Percentiles rank a stretch among this genome's conserved stretches.
Evolutionary conservation across 108 stramenopile species (phyloP).

Genomic region (Epithemia pelagica): DNA sequence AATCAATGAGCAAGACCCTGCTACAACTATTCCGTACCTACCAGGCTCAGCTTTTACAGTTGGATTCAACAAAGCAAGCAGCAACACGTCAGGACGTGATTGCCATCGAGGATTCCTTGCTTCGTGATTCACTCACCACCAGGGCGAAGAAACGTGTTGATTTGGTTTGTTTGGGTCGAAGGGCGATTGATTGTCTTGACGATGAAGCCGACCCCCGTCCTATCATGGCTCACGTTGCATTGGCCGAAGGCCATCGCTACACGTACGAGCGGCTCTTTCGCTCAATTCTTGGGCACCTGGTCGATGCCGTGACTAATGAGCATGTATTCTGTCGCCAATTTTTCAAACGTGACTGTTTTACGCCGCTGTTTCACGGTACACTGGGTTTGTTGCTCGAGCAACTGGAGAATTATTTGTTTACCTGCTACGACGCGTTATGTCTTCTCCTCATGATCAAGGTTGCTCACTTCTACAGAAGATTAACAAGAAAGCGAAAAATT

Average conservation of each 20-base stretch:
- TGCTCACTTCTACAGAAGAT: slow-evolving; percentile 82
- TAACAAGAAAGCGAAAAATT: slow-evolving; percentile 86
- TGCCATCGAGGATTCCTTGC: slow-evolving; percentile 87
- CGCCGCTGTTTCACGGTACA: slow-evolving; percentile 80
- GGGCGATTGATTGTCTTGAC: slow-evolving; percentile 40
- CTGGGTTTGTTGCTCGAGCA: slow-evolving; percentile 88
- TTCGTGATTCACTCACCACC: slow-evolving; percentile 83
- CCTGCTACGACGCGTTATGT: slow-evolving; percentile 91
- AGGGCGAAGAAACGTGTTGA: slow-evolving; percentile 92
- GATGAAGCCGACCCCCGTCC: slow-evolving; percentile 38
- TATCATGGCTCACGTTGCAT: slow-evolving; percentile 89
- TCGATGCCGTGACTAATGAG: slow-evolving; percentile 96
- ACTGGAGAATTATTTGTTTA: slow-evolving; percentile 94
- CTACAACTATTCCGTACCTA: slow-evolving; percentile 92
- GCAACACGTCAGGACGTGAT: slow-evolving; percentile 91
- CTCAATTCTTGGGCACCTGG: slow-evolving; percentile 88
- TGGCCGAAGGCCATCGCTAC: slow-evolving; percentile 67
- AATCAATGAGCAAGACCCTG: slow-evolving; percentile 91
- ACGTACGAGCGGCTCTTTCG: slow-evolving; percentile 95
- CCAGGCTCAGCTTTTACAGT: slow-evolving; percentile 84
- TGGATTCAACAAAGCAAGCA: slow-evolving; percentile 72
- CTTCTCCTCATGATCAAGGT: slow-evolving; percentile 97
- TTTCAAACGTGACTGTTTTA: slow-evolving; percentile 89
- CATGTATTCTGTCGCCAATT: slow-evolving; percentile 93
- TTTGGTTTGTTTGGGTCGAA: slow-evolving; percentile 82